Percentiles rank a stretch among this genome's conserved stretches.
Evolutionary conservation across 1,284 basidiomycete species (phyloP).

Genomic region (Neonothopanus nambi): DNA sequence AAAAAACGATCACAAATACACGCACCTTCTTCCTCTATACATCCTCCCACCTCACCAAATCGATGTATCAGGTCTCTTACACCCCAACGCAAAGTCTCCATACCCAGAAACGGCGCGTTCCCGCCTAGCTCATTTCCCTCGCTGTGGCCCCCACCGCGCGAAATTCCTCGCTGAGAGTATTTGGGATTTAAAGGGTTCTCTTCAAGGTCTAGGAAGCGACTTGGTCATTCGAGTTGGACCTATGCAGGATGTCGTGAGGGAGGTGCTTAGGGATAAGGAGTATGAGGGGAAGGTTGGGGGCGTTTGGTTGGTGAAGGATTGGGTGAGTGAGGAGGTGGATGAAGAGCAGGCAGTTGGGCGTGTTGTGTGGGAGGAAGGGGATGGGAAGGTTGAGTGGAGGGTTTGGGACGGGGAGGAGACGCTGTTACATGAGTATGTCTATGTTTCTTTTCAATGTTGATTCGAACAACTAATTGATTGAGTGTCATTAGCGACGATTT

Average conservation of each 20-base stretch:
- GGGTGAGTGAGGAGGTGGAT: slow-evolving; percentile 17
- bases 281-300: slow-evolving; percentile 36
- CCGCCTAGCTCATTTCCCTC: slow-evolving; percentile 44
- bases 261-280: slow-evolving; percentile 35
- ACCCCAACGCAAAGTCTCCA: slow-evolving; percentile 25
- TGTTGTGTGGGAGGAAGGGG: slow-evolving; percentile 10
- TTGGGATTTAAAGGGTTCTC: slow-evolving; percentile 41
- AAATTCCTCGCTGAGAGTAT: slow-evolving; percentile 48
- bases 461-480: neutral
- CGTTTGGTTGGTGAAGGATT: slow-evolving; percentile 42
- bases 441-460: neutral
- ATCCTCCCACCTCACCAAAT: slow-evolving; percentile 51
- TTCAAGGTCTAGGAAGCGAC: slow-evolving; percentile 40
- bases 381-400: slow-evolving; percentile 15
- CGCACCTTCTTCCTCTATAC: slow-evolving; percentile 51
- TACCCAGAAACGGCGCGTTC: slow-evolving; percentile 32
- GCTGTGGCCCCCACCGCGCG: slow-evolving; percentile 40
- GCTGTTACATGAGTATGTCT: slow-evolving; percentile 19
- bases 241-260: slow-evolving; percentile 38
- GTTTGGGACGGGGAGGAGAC: slow-evolving; percentile 22
- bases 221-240: slow-evolving; percentile 47
- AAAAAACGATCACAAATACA: slow-evolving; percentile 27
- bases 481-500: slow-evolving; percentile 21
- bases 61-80: slow-evolving; percentile 46
- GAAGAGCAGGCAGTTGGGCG: slow-evolving; percentile 17